phyloP scores from a whole-genome alignment of 164 flowering plant genomes.

The Cinnamomum micranthum region DNA sequence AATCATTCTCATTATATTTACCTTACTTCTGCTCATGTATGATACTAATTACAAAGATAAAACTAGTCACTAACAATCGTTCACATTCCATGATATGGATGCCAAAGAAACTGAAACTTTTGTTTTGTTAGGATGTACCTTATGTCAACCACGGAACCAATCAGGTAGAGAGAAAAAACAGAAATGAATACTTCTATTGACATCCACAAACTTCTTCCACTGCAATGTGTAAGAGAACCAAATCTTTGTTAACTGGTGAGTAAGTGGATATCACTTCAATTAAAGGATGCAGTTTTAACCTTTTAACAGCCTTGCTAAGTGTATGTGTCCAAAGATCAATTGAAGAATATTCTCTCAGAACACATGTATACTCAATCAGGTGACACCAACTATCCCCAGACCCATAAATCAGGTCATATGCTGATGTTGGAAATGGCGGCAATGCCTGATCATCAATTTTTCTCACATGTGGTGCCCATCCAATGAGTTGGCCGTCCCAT shows the following conservation, averaged over 20 bases:
- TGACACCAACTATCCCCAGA: no score
- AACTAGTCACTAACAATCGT: no score
- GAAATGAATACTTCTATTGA: not conserved
- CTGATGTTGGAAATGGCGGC: not conserved
- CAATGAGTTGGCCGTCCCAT: no score
- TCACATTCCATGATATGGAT: not conserved
- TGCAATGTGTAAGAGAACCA: not conserved
- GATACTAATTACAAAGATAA: no score
- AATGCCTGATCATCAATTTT: not conserved
- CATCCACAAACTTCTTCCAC: not conserved
- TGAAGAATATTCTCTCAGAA: not conserved
- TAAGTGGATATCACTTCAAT: not conserved
- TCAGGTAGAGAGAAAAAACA: not conserved
- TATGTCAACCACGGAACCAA: not conserved
- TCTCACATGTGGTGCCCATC: not conserved
- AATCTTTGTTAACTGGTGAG: not conserved
- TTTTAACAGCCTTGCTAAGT: not conserved
- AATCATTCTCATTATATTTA: no score
- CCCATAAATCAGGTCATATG: no score
- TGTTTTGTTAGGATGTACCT: not conserved
- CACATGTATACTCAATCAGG: no score
- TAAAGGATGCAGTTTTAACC: not conserved
- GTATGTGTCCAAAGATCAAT: not conserved
- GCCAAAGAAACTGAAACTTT: not conserved
- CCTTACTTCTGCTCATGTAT: no score